Evolutionary conservation across 2,329 filamentous ascomycete genomes (phyloP), one percentile per base, ranked within the genome.

Genomic region (Geoglossum cookeanum): DNA sequence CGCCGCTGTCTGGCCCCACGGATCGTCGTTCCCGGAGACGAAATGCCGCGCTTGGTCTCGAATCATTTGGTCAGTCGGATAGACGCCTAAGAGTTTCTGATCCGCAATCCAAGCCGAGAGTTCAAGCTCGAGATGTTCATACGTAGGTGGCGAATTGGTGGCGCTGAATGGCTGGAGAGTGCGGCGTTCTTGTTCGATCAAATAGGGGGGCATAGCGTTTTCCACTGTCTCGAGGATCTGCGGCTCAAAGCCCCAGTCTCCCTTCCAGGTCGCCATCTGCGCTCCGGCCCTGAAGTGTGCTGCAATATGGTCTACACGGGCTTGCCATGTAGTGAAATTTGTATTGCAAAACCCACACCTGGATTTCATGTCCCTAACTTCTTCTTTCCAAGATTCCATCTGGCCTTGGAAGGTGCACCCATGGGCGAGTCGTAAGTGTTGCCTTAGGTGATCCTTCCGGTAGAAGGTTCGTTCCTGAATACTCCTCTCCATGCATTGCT

Each of bases 321-420:
- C 69, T 62, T 71, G 71, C 71, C 71, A 74, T 1, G 70, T 72
- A 6, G 64, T 66, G 55, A 73, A 68, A 1, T 62, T 61, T n/a
- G 66, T 17, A 9, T 57, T 62, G 59, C 71, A 74, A 60, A 74
- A 72, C 1, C 71, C 71, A 60, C 71, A 74, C 4, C 71, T 68
- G 17, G 71, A 72, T 58, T 74, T 77, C 62, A 82, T 74, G 55
- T 75, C 73, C 15, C 72, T 72, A 3, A 74, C 75, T 55, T 74
- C 73, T 32, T 75, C 75, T 63, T 78, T 78, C 79, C 79, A 82
- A 42, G 78, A 79, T 76, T 89, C 62, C 83, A 80, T 83, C 69
- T 72, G 65, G 69, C 70, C 63, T 73, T 81, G 71, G 65, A 80
- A 74, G 60, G 84, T 85, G 61, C 75, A 76, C 59, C 73, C 72